Evolutionary conservation across 495 filamentous ascomycete genomes (phyloP), one percentile per base, ranked within the genome.

Genomic region (Cladorrhinum samala): DNA sequence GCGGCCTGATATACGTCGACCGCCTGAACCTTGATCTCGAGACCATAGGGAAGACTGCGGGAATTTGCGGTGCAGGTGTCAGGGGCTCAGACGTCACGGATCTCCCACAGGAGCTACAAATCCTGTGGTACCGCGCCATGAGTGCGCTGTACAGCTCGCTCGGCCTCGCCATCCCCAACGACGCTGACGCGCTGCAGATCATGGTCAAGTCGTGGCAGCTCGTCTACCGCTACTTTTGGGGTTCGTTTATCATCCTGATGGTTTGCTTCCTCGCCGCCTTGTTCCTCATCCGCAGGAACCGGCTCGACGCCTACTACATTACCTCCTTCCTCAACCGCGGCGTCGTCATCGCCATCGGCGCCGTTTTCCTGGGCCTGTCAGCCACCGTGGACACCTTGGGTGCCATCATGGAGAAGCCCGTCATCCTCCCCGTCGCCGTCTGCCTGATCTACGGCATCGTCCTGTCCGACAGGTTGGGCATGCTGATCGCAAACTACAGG

Each of bases 201-300:
- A 58, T 58, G 55, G 39, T 62, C 41, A 52, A 62, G 24, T 58
- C 55, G 23, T 62, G 59, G 59, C 58, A 58, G 48, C 55, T 62
- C 14, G 45, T 62, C 7, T 62, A 62, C 42, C 55, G 54, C 20
- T 62, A 62, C 38, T 62, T 62, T 40, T 62, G 59, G 59, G 17
- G 25, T 3, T 50, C 59, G 13, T 58, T 55, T 18, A 14, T 57
- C 13, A 19, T 58, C 0, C 49, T 62, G 14, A 42, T 58, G 36
- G 45, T n/a, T 9, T 62, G 55, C 46, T 62, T 58, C 50, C 52
- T 58, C 17, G 41, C 55, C 20, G 43, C 42, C 50, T 52, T 56
- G 52, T 36, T 58, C 23, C 24, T 62, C n/a, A 62, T 58, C 40
- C 55, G 55, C n/a, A 51, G 40, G 33, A 62, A 53, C 49, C 58